A percentile compares a stretch with the other conserved stretches of the same genome.
phyloP scores from a whole-genome alignment of 108 stramenopile species.

The Mayamaea pseudoterrestris region DNA sequence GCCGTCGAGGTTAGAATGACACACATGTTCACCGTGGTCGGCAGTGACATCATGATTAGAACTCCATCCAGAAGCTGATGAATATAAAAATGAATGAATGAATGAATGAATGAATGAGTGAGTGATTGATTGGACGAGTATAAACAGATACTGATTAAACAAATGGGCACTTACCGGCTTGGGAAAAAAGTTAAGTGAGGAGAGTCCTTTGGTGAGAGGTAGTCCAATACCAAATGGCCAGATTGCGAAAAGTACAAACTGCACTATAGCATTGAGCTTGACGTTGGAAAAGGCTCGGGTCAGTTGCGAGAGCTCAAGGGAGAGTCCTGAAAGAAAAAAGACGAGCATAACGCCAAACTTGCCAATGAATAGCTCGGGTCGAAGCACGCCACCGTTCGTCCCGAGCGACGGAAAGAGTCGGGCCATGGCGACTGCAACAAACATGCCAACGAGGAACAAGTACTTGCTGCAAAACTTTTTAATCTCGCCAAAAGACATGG shows the following conservation, averaged over 20 bases:
- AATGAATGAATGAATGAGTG: background rate
- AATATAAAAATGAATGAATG: slow-evolving; percentile 28
- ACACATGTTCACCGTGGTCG: slow-evolving; percentile 92
- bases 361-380: slow-evolving; percentile 77
- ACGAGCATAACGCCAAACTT: slow-evolving; percentile 73
- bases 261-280: slow-evolving; percentile 62
- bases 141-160: too few species aligned
- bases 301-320: slow-evolving; percentile 60
- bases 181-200: slow-evolving; percentile 19
- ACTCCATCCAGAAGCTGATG: slow-evolving; percentile 55
- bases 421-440: slow-evolving; percentile 52
- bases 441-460: slow-evolving; percentile 72
- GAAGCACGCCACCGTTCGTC: slow-evolving; percentile 50
- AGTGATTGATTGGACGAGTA: too few species aligned
- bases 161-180: too few species aligned
- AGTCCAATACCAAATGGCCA: slow-evolving; percentile 74
- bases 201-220: too few species aligned
- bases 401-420: slow-evolving; percentile 52
- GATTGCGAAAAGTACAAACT: slow-evolving; percentile 46
- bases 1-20: slow-evolving; percentile 70
- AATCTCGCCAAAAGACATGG: background rate
- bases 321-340: slow-evolving; percentile 79
- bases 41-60: slow-evolving; percentile 69
- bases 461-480: slow-evolving; percentile 46
- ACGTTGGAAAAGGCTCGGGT: slow-evolving; percentile 50